A percentile compares a stretch with the other conserved stretches of the same genome.
Evolutionary conservation across 345 rosid species (phyloP).

Genomic region (Combretum micranthum): DNA sequence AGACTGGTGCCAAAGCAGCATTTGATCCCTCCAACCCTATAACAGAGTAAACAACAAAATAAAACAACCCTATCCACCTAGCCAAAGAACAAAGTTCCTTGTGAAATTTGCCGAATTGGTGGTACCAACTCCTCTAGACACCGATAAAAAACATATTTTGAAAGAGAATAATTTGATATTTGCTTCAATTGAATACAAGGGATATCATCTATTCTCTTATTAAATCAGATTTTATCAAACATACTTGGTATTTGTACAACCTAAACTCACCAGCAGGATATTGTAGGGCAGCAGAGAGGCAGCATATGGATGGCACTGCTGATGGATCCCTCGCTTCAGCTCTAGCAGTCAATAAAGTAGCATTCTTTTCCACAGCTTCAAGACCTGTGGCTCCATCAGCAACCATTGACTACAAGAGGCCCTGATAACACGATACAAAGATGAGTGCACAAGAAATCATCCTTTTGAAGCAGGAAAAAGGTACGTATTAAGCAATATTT

Average conservation of each 20-base stretch:
- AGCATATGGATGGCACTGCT: conserved; percentile 94
- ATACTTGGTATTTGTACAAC: background rate
- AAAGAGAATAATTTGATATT: no score
- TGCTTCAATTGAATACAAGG: no score
- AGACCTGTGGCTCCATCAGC: conserved; percentile 85
- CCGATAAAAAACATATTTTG: no score
- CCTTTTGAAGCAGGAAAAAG: background rate
- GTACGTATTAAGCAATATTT: background rate
- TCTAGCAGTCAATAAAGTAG: conserved; percentile 88
- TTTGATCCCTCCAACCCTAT: conserved; percentile 88
- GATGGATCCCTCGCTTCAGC: conserved; percentile 99
- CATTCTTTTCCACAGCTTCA: conserved; percentile 93
- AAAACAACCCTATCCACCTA: background rate
- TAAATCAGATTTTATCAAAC: conserved; percentile 1
- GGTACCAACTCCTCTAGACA: no score
- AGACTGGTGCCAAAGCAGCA: conserved; percentile 76
- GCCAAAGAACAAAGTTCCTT: background rate
- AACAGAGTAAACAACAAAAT: background rate
- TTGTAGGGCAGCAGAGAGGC: conserved; percentile 90
- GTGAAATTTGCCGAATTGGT: no score
- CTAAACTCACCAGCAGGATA: conserved; percentile 73
- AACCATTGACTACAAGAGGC: conserved; percentile 84
- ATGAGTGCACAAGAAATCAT: conserved; percentile 10
- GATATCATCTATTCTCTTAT: background rate
- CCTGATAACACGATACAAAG: conserved; percentile 39